These are phyloP conservation scores for Sphagnum contortum DNA, from an alignment of 225 moss, liverwort and hornwort genomes.

Conservation along the genomic window DNA sequence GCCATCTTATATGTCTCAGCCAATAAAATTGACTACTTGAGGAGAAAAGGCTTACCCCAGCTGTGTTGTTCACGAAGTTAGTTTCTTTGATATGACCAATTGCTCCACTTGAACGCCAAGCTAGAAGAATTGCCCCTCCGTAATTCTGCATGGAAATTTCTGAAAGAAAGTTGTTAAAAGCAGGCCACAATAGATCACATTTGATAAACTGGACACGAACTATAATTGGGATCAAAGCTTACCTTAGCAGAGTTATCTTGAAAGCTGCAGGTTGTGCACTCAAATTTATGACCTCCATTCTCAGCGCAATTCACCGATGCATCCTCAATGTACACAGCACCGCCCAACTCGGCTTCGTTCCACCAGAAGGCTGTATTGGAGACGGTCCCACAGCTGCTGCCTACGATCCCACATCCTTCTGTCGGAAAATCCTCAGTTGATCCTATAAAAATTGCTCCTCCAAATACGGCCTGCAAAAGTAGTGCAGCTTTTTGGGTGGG, in stretches of 20 bases:
- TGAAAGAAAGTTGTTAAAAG: not conserved
- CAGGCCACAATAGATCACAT: not conserved
- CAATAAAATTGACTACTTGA: not conserved
- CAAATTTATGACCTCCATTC: slow-evolving; percentile 27
- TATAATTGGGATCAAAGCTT: not conserved
- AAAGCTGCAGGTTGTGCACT: slow-evolving; percentile 32
- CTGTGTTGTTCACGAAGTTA: slow-evolving; percentile 56
- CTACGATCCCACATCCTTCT: slow-evolving; percentile 16
- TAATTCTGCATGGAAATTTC: slow-evolving; percentile 25
- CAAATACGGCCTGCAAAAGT: slow-evolving; percentile 19
- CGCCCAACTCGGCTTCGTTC: slow-evolving; percentile 30
- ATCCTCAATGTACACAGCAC: slow-evolving; percentile 34
- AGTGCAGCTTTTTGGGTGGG: no score
- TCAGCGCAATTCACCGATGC: slow-evolving; percentile 12
- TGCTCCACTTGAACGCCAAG: slow-evolving; percentile 55
- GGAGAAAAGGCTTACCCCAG: slow-evolving; percentile 20
- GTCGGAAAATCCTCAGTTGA: slow-evolving; percentile 9
- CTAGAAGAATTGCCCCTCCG: slow-evolving; percentile 67
- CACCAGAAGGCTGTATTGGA: slow-evolving; percentile 26
- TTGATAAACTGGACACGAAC: not conserved
- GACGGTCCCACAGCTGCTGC: slow-evolving; percentile 17
- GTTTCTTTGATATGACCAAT: slow-evolving; percentile 54
- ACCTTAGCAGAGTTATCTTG: slow-evolving; percentile 30
- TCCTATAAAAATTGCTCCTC: slow-evolving; percentile 25
- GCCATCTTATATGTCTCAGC: no score